Evolutionary conservation across 108 stramenopile genomes (phyloP).

Genomic region (Nannochloropsis gaditana): DNA sequence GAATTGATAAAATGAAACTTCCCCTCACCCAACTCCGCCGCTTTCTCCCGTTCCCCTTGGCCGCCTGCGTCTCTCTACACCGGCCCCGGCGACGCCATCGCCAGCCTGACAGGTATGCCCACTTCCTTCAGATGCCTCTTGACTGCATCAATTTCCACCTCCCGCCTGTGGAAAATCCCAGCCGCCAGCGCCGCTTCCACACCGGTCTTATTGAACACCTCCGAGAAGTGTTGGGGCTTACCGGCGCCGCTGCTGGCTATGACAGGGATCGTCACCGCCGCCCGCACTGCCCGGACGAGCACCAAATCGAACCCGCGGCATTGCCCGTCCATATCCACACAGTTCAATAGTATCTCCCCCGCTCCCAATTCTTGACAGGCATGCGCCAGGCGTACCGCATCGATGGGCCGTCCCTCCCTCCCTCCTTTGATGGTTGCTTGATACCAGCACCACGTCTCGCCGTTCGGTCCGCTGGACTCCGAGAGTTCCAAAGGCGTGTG

Average conservation of each 20-base stretch:
- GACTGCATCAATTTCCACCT: constrained; percentile 82
- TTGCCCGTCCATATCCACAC: constrained; percentile 98
- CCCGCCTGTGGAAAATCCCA: constrained; percentile 96
- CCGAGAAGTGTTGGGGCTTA: constrained; percentile 73
- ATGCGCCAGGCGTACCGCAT: constrained; percentile 76
- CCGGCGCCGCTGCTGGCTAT: constrained; percentile 97
- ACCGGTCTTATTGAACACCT: constrained; percentile 76
- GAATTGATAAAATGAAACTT: too few species aligned
- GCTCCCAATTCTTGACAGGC: constrained; percentile 80
- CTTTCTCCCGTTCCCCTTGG: not conserved
- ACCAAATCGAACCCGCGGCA: constrained; percentile 84
- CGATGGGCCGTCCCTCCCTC: constrained; percentile 79
- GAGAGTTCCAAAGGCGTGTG: constrained; percentile 44
- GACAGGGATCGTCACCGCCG: constrained; percentile 85
- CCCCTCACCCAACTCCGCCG: not conserved
- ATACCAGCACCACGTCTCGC: constrained; percentile 86
- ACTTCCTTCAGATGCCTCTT: constrained; percentile 67
- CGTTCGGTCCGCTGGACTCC: constrained; percentile 64
- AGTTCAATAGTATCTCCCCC: constrained; percentile 97
- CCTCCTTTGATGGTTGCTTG: constrained; percentile 97
- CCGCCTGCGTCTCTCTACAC: not conserved
- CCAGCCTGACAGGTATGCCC: constrained; percentile 60
- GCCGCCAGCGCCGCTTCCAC: constrained; percentile 91
- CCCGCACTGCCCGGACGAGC: constrained; percentile 78
- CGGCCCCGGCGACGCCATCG: not conserved